Conservation (phyloP, 371 early-diverging fungal genomes). For the Rhizomucor pusillus region DNA sequence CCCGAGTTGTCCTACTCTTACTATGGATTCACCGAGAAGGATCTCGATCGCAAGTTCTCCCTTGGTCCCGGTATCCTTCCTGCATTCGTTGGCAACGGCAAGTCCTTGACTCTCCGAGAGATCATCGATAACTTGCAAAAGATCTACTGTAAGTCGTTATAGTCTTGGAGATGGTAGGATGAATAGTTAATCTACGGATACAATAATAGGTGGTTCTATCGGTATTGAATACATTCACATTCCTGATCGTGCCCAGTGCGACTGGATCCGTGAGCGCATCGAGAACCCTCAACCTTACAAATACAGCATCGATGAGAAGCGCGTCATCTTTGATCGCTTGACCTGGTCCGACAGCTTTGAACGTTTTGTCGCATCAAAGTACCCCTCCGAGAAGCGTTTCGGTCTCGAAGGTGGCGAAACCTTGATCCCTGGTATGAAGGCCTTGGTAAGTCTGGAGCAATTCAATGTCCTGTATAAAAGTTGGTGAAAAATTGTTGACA, state of each 20-base stretch:
- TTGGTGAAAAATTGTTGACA: background rate
- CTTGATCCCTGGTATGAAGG: constrained; percentile 97
- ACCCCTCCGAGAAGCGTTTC: constrained; percentile 95
- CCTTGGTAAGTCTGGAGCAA: constrained; percentile 77
- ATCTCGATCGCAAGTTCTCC: constrained; percentile 87
- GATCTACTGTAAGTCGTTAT: constrained; percentile 79
- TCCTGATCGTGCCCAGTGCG: constrained; percentile 91
- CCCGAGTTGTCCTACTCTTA: constrained; percentile 84
- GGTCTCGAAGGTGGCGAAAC: constrained; percentile 97
- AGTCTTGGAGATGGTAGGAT: background rate
- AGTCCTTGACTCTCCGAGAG: constrained; percentile 83
- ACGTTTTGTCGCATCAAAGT: constrained; percentile 91
- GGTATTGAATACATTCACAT: constrained; percentile 98
- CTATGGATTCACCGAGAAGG: constrained; percentile 93
- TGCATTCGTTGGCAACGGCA: constrained; percentile 66
- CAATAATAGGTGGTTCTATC: constrained; percentile 69
- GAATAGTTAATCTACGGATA: background rate
- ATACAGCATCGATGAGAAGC: constrained; percentile 86
- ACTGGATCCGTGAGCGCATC: constrained; percentile 93
- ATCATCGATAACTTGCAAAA: constrained; percentile 79
- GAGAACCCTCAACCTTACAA: constrained; percentile 87
- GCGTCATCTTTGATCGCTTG: constrained; percentile 90
- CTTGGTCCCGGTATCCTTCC: constrained; percentile 96
- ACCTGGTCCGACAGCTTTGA: constrained; percentile 97
- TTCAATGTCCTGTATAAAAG: no score